phyloP scores from a whole-genome alignment of 805 yeast genomes.

The Pichia occidentalis region DNA sequence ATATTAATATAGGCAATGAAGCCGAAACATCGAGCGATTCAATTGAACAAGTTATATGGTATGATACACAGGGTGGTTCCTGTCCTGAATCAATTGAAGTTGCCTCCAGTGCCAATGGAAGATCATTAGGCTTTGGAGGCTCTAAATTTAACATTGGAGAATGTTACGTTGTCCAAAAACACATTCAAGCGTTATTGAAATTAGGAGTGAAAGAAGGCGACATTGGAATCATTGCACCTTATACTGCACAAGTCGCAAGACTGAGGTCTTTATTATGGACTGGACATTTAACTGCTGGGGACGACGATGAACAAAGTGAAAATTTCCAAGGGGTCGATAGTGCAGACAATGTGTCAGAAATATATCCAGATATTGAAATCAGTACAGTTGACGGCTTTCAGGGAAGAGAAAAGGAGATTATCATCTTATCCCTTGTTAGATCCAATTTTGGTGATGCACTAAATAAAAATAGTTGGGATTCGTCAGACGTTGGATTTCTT shows the following conservation, averaged over 20 bases:
- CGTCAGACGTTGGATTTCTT: constrained; percentile 71
- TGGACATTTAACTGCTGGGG: constrained; percentile 16
- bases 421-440: constrained; percentile 73
- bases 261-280: constrained; percentile 42
- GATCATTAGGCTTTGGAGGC: constrained; percentile 17
- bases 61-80: constrained; percentile 89
- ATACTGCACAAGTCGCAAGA: constrained; percentile 74
- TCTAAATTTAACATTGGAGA: constrained; percentile 80
- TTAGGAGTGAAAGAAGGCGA: constrained; percentile 47
- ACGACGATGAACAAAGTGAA: constrained; percentile 2
- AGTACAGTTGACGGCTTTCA: constrained; percentile 95
- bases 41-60: constrained; percentile 59
- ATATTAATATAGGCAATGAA: neutral
- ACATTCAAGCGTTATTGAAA: constrained; percentile 44
- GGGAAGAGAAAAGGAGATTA: constrained; percentile 89
- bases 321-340: neutral
- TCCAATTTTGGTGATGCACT: constrained; percentile 45
- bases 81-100: constrained; percentile 54
- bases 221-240: constrained; percentile 88
- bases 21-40: constrained; percentile 34
- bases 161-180: constrained; percentile 50
- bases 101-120: constrained; percentile 16
- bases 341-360: neutral
- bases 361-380: constrained; percentile 52
- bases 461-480: constrained; percentile 27